Evolutionary conservation across 371 early-diverging fungal genomes (phyloP).

Genomic region (Mucor saturninus): DNA sequence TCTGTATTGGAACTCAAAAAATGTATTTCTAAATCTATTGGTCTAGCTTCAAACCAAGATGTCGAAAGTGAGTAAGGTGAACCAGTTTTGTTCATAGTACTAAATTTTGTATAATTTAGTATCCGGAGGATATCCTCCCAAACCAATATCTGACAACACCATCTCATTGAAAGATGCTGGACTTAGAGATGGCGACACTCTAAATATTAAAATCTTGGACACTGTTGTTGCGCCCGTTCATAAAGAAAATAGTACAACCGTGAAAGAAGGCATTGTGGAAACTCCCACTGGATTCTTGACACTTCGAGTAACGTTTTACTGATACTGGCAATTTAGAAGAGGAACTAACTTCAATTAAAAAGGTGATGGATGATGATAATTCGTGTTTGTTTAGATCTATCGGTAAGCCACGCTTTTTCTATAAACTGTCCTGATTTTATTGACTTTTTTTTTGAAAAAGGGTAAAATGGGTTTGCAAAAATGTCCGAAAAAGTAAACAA

Average conservation of each 20-base stretch:
- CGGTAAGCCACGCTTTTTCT: slow-evolving; percentile 24
- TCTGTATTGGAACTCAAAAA: slow-evolving; percentile 35
- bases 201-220: slow-evolving; percentile 33
- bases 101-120: slow-evolving; percentile 23
- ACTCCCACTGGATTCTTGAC: slow-evolving; percentile 15
- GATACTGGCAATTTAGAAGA: not conserved
- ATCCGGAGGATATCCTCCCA: slow-evolving; percentile 52
- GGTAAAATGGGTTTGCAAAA: not conserved
- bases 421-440: not conserved
- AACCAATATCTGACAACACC: slow-evolving; percentile 26
- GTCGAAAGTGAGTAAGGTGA: slow-evolving; percentile 24
- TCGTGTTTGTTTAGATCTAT: slow-evolving; percentile 61
- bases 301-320: slow-evolving; percentile 16
- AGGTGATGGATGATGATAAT: slow-evolving; percentile 61
- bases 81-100: not conserved
- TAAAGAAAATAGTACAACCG: not conserved
- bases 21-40: slow-evolving; percentile 10
- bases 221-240: not conserved
- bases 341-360: not conserved
- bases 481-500: too few species aligned
- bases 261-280: slow-evolving; percentile 18
- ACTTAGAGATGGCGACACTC: slow-evolving; percentile 43
- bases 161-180: slow-evolving; percentile 22
- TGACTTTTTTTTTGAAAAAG: not conserved
- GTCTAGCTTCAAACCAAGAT: slow-evolving; percentile 1